Evolutionary conservation across 2,329 filamentous ascomycete species (phyloP).

Genomic region (Triangularia verruculosa): DNA sequence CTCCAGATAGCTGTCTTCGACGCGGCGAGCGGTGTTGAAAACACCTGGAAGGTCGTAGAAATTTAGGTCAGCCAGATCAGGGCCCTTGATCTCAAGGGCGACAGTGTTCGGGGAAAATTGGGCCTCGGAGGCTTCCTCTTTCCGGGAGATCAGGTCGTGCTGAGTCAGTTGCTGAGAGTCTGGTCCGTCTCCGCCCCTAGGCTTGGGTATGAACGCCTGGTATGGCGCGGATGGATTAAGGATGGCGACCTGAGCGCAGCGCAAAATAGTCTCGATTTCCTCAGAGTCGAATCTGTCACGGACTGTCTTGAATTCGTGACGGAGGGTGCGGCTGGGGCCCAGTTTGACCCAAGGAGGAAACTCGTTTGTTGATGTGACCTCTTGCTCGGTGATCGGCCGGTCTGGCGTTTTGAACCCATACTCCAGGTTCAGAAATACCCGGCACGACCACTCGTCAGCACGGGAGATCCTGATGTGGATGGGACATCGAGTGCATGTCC

Average conservation of each 20-base stretch:
- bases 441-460: constrained; percentile 63
- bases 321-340: constrained; percentile 40
- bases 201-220: constrained; percentile 51
- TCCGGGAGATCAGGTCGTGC: constrained; percentile 17
- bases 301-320: constrained; percentile 60
- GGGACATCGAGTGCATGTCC: constrained; percentile 77
- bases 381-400: constrained; percentile 40
- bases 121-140: constrained; percentile 48
- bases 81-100: constrained; percentile 69
- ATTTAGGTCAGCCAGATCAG: constrained; percentile 67
- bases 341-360: constrained; percentile 65
- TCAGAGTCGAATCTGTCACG: constrained; percentile 54
- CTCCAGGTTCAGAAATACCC: constrained; percentile 62
- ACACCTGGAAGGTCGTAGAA: constrained; percentile 87
- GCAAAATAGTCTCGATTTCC: constrained; percentile 65
- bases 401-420: constrained; percentile 53
- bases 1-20: constrained; percentile 65
- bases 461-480: constrained; percentile 71
- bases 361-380: constrained; percentile 49
- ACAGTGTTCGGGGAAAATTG: constrained; percentile 83
- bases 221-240: constrained; percentile 62
- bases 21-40: constrained; percentile 65
- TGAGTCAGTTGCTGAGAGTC: constrained; percentile 18
- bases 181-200: constrained; percentile 26
- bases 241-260: constrained; percentile 73